Base-by-base conservation (phyloP, 305 asterid species). In the Plantago coronopus region DNA sequence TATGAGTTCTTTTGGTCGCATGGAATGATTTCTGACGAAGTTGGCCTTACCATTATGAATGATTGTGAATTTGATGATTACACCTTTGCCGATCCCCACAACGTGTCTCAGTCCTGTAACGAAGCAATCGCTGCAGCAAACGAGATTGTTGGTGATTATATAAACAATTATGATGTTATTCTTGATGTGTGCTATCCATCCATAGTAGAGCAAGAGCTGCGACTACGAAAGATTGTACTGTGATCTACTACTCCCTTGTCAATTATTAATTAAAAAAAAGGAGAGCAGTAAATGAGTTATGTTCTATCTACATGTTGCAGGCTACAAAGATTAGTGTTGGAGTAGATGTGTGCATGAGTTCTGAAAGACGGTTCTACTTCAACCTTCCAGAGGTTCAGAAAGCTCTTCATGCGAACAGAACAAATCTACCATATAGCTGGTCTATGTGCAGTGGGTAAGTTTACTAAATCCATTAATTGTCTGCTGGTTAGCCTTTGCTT, bases 111-210 rank as follows among this genome's bases (percentile, higher is more conserved):
- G 9, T 50, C 79, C 53, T 93, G 98, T 65, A 72, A 72, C 63
- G 53, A 79, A 16, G 96, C 91, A 73, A 63, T 87, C 38, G 48
- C 87, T 3, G 59, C 72, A 71, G 95, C 97, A 47, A 75, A 85
- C 53, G 45, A 54, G 54, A 79, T 89, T 11, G 94, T 93, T 60
- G 87, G 97, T 8, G 77, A 78, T 3, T 93, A 93, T 62, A 69
- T 93, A 64, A 80, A 93, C 60, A 55, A 48, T 17, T 93, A 91
- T 38, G 98, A 91, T 23, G 97, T 91, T 56, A 84, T 88, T 70
- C 91, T 88, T 31, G 97, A 91, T 40, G 89, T 91, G 15, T 91
- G 98, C 82, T 89, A 91, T 79, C 97, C 98, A 7, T 77, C 98
- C 45, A 69, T 88, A 29, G 97, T 91, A 3, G 85, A 91, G 75